Conservation (phyloP, 495 filamentous ascomycete genomes). For the Neurospora sp. region DNA sequence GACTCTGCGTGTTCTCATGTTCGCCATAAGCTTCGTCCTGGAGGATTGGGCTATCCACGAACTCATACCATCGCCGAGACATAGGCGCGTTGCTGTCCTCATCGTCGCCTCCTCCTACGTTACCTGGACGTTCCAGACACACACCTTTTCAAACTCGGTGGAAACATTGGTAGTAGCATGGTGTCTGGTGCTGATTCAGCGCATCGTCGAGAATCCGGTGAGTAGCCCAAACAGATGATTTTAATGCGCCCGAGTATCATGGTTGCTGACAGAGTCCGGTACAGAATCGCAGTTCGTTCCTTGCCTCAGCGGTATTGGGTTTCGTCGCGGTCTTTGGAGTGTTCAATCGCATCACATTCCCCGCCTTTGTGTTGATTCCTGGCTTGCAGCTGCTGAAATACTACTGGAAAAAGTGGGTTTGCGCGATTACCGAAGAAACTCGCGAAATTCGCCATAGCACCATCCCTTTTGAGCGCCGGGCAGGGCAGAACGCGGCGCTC, state of each 20-base stretch:
- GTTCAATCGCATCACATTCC: constrained; percentile 96
- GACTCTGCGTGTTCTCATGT: constrained; percentile 78
- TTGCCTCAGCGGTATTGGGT: constrained; percentile 66
- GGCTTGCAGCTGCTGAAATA: constrained; percentile 72
- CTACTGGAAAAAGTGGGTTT: constrained; percentile 65
- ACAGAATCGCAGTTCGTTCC: constrained; percentile 61
- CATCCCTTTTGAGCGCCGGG: not conserved
- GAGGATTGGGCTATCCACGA: constrained; percentile 98
- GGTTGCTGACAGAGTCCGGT: constrained; percentile 8
- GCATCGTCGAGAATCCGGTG: constrained; percentile 72
- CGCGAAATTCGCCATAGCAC: not conserved
- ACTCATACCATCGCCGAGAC: constrained; percentile 61
- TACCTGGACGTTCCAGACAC: constrained; percentile 97
- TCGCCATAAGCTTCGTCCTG: constrained; percentile 84
- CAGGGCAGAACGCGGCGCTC: not conserved
- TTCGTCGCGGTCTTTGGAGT: constrained; percentile 73
- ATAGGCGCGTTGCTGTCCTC: constrained; percentile 61
- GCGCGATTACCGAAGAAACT: not conserved
- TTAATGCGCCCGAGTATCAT: not conserved
- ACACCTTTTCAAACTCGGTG: constrained; percentile 96
- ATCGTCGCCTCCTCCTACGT: constrained; percentile 92
- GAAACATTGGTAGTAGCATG: constrained; percentile 88
- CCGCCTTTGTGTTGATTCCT: constrained; percentile 78
- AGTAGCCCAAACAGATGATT: constrained; percentile 3
- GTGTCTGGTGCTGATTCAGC: constrained; percentile 80